Conservation (phyloP, 75 land plant genomes). For the Cupressus sempervirens region DNA sequence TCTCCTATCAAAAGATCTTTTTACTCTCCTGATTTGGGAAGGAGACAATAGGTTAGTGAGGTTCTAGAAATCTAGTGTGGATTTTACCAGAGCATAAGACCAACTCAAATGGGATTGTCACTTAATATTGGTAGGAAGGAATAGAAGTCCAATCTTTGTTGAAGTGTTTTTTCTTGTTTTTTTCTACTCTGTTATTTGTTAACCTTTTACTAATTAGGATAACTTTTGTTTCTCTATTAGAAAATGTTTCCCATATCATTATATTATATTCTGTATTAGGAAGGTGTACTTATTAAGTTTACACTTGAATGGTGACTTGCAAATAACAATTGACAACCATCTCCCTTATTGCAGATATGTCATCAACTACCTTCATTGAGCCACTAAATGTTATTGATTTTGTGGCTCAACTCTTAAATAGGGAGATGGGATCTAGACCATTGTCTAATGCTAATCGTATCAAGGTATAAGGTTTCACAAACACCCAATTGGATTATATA, state of each 20-base stretch:
- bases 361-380: conserved; percentile 93
- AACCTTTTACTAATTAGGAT: not conserved
- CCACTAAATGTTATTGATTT: conserved; percentile 84
- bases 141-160: not conserved
- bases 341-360: conserved; percentile 66
- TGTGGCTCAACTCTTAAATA: conserved; percentile 63
- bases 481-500: not conserved
- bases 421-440: conserved; percentile 58
- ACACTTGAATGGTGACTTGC: not conserved
- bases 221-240: not conserved
- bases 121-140: conserved; percentile 77
- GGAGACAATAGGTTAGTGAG: conserved; percentile 73
- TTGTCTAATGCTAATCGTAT: conserved; percentile 79
- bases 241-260: not conserved
- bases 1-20: conserved; percentile 94
- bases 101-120: conserved; percentile 97
- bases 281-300: not conserved
- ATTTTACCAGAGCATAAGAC: conserved; percentile 95
- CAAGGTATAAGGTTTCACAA: conserved; percentile 31
- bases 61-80: conserved; percentile 98
- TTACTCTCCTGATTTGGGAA: conserved; percentile 84
- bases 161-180: not conserved
- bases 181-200: not conserved
- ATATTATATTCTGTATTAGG: not conserved
- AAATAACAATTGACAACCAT: not conserved